phyloP scores from a whole-genome alignment of 2,329 filamentous ascomycete genomes.

The Malbranchea cinnamomea region DNA sequence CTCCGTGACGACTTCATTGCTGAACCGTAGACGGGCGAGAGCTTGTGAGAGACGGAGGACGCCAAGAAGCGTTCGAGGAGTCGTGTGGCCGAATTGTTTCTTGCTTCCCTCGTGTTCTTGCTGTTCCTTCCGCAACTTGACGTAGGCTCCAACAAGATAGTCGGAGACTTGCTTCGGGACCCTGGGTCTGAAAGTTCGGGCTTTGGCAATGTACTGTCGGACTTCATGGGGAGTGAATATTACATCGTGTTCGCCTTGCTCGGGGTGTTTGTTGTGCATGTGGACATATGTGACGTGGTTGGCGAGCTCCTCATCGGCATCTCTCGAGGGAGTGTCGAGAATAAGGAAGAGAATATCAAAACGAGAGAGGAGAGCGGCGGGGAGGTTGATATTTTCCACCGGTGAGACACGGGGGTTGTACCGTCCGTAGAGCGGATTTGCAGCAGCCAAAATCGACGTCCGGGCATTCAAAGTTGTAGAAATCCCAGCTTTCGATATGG shows the following conservation, averaged over 20 bases:
- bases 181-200: conserved; percentile 72
- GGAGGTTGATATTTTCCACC: conserved; percentile 97
- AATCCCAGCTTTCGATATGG: conserved; percentile 80
- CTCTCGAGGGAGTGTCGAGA: conserved; percentile 80
- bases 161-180: conserved; percentile 78
- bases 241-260: conserved; percentile 50
- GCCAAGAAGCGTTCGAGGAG: conserved; percentile 81
- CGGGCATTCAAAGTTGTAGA: conserved; percentile 93
- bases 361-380: conserved; percentile 88
- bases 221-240: conserved; percentile 89
- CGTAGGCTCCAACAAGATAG: conserved; percentile 95
- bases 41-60: conserved; percentile 88
- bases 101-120: conserved; percentile 81
- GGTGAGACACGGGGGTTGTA: conserved; percentile 97
- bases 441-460: conserved; percentile 87
- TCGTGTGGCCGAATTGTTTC: conserved; percentile 87
- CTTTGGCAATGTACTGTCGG: conserved; percentile 87
- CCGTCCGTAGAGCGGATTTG: conserved; percentile 91
- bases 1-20: conserved; percentile 67
- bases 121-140: conserved; percentile 82
- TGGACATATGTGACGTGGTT: conserved; percentile 94
- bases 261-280: conserved; percentile 89
- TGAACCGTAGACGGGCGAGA: conserved; percentile 80
- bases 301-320: conserved; percentile 82
- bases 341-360: conserved; percentile 96